Evolutionary conservation across 177 flowering plant species (phyloP), one percentile per base, ranked within the genome.

Genomic region (Vitis hybrid): DNA sequence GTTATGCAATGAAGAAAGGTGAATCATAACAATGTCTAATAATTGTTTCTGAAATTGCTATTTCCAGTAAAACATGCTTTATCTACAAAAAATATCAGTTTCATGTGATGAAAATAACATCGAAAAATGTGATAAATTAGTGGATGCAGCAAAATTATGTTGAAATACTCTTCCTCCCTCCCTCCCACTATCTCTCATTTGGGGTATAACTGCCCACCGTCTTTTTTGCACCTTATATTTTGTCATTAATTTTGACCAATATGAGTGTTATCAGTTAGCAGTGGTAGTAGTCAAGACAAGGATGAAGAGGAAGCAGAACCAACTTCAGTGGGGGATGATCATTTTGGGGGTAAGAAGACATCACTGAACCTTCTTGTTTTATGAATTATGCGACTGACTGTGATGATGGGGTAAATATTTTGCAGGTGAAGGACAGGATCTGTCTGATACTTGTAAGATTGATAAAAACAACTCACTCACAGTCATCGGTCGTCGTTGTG

Each of bases 1-100:
- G 88, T 51, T 92, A 94, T 83, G 61, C 76, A 20, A 67, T 48
- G 2, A 75, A 60, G 15, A 74, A 78, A 81, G 93, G 97, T 91
- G 66, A 70, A 12, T 32, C 46, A 20, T 11, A 21, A 14, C 20
- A 51, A 15, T 49, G 51, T 24, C 27, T 65, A 30, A 11, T 51
- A 51, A 17, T 54, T 58, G 27, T 60, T 60, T 27, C 13, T 32
- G 63, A 35, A 27, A 10, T 14, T 60, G n/a, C 41, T 27, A 27
- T 27, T 24, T 60, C 10, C 13, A 60, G 8, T 24, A 21, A 12
- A 63, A 3, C 3, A 2, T 46, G 46, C 46, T 41, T 41, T 41
- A 41, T 41, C 46, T 41, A 41, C 46, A 41, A 4, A 41, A 41
- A 41, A 41, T 41, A 1, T 41, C 30, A 41, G 9, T 41, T 41